Conservation (phyloP, 306 rosid species). For the Senna tora region DNA sequence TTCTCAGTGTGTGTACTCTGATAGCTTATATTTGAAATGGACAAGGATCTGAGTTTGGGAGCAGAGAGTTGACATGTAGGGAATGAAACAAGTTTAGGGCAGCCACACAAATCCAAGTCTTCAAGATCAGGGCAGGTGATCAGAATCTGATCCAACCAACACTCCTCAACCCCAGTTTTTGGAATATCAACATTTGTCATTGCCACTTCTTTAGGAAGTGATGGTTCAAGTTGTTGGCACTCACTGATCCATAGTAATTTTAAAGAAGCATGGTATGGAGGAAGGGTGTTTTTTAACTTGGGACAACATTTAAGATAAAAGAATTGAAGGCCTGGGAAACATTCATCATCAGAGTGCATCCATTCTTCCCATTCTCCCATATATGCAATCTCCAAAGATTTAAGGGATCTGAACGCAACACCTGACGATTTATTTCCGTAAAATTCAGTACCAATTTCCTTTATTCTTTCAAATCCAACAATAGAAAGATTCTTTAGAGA, state of each 20-base stretch:
- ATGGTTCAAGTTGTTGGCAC: background rate
- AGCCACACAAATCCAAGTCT: background rate
- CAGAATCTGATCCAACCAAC: background rate
- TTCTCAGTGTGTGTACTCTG: background rate
- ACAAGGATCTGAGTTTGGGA: background rate
- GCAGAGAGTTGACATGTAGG: background rate
- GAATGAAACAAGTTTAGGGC: background rate
- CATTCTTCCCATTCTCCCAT: background rate
- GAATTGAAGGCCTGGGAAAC: constrained; percentile 24
- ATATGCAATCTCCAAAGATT: background rate
- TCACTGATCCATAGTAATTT: background rate
- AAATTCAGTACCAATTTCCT: background rate
- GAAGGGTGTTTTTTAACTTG: constrained; percentile 1
- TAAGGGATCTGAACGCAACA: background rate
- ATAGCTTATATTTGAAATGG: too few relatives aligned
- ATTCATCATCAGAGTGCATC: background rate
- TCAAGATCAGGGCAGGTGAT: background rate
- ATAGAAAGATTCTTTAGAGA: background rate
- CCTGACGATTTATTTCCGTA: background rate
- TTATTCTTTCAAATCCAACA: background rate
- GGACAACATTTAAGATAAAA: constrained; percentile 25
- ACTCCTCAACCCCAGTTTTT: background rate
- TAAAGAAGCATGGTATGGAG: constrained; percentile 18
- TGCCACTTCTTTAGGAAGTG: background rate
- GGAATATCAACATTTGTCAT: background rate